phyloP scores from a whole-genome alignment of 345 rosid genomes.

The Trapa bicornis region DNA sequence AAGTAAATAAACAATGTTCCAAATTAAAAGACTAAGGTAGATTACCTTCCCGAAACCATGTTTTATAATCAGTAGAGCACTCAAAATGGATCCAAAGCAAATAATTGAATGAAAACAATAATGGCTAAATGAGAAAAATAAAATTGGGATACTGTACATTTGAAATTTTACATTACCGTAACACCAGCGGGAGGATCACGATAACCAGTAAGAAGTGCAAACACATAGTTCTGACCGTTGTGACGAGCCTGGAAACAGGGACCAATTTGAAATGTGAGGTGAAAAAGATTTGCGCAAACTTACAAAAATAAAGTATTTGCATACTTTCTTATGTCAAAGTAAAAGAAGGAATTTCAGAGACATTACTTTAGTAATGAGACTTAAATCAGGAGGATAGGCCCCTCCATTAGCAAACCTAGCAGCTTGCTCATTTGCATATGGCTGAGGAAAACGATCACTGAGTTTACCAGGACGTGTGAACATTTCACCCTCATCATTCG shows the following conservation, averaged over 20 bases:
- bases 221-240: slow-evolving; percentile 95
- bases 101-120: not conserved
- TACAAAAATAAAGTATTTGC: no score
- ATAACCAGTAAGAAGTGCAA: slow-evolving; percentile 92
- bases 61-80: no score
- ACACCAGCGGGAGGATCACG: slow-evolving; percentile 99
- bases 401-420: slow-evolving; percentile 99
- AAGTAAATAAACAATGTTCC: not conserved
- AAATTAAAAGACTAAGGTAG: not conserved
- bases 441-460: slow-evolving; percentile 90
- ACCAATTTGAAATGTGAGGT: slow-evolving; percentile 5
- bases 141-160: not conserved
- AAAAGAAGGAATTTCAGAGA: not conserved
- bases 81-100: not conserved
- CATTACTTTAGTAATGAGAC: slow-evolving; percentile 92
- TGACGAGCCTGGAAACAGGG: slow-evolving; percentile 76
- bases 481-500: slow-evolving; percentile 99
- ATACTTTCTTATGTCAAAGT: no score
- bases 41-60: no score
- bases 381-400: slow-evolving; percentile 98
- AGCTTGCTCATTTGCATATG: slow-evolving; percentile 82
- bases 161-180: slow-evolving; percentile 22
- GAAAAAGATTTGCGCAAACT: not conserved
- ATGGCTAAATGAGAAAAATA: not conserved
- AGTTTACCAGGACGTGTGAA: slow-evolving; percentile 97